phyloP scores from a whole-genome alignment of 306 rosid species.

The Casuarina glauca region DNA sequence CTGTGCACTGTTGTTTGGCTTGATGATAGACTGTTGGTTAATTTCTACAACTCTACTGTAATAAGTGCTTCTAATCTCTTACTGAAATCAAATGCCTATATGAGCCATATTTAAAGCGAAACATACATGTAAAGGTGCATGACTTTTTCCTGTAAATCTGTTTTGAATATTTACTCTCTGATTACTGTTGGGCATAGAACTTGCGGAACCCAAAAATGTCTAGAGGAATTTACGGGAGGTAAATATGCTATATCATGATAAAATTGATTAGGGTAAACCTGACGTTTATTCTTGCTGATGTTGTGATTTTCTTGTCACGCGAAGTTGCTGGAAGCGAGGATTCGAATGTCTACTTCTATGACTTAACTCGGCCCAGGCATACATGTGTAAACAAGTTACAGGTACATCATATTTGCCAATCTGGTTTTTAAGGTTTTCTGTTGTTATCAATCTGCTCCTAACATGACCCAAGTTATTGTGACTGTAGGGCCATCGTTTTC shows the following conservation, averaged over 20 bases:
- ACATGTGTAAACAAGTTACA: constrained; percentile 98
- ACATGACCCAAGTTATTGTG: constrained; percentile 28
- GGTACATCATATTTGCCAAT: constrained; percentile 44
- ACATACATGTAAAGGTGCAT: not conserved
- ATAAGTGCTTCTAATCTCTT: not conserved
- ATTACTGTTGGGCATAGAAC: not conserved
- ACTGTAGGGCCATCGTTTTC: constrained; percentile 93
- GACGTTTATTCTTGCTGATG: constrained; percentile 26
- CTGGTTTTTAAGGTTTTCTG: constrained; percentile 1
- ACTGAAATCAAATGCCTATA: not conserved
- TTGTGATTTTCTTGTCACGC: constrained; percentile 26
- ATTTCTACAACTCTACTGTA: not conserved
- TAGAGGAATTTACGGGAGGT: not conserved
- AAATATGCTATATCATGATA: not conserved
- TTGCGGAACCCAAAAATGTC: not conserved
- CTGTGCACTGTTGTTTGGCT: not conserved
- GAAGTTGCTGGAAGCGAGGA: constrained; percentile 98
- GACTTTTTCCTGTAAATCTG: not conserved
- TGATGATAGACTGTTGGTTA: not conserved
- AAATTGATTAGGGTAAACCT: not conserved
- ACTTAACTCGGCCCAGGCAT: constrained; percentile 83
- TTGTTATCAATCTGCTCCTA: constrained; percentile 1
- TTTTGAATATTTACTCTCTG: not conserved
- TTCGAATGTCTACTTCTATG: constrained; percentile 96
- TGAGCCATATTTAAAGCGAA: not conserved